phyloP scores from a whole-genome alignment of 306 rosid species.

The Castanea sativa region DNA sequence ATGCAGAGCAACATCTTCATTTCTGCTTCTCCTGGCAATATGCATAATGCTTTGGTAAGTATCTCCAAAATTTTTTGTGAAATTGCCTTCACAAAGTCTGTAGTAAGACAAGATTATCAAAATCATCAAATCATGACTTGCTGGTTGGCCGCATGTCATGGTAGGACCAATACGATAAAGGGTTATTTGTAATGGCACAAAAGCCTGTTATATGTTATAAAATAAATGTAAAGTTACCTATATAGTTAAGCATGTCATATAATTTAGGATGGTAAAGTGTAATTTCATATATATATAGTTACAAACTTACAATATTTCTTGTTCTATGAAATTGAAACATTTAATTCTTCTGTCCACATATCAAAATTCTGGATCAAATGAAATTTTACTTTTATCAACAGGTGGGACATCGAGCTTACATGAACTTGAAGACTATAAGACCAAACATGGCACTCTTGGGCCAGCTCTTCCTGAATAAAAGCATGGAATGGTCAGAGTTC shows the following conservation, averaged over 20 bases:
- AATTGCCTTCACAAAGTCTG: conserved; percentile 7
- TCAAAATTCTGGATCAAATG: background rate
- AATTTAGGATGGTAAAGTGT: no score
- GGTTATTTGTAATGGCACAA: background rate
- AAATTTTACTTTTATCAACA: conserved; percentile 33
- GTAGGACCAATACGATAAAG: background rate
- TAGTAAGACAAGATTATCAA: background rate
- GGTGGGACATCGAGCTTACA: conserved; percentile 93
- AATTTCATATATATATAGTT: no score
- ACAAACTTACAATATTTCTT: background rate
- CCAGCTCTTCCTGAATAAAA: conserved; percentile 85
- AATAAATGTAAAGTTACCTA: background rate
- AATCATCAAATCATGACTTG: background rate
- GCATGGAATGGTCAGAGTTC: conserved; percentile 75
- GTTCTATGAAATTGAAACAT: background rate
- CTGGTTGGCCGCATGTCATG: background rate
- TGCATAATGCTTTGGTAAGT: conserved; percentile 99
- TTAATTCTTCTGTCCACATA: background rate
- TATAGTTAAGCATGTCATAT: no score
- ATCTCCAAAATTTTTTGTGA: background rate
- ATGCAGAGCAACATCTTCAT: conserved; percentile 89
- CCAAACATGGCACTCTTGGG: conserved; percentile 94
- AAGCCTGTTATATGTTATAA: background rate
- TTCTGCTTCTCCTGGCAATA: conserved; percentile 99
- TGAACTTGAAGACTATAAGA: conserved; percentile 82